Base-by-base conservation (phyloP, 2,329 filamentous ascomycete genomes). In the Scedosporium apiospermum region DNA sequence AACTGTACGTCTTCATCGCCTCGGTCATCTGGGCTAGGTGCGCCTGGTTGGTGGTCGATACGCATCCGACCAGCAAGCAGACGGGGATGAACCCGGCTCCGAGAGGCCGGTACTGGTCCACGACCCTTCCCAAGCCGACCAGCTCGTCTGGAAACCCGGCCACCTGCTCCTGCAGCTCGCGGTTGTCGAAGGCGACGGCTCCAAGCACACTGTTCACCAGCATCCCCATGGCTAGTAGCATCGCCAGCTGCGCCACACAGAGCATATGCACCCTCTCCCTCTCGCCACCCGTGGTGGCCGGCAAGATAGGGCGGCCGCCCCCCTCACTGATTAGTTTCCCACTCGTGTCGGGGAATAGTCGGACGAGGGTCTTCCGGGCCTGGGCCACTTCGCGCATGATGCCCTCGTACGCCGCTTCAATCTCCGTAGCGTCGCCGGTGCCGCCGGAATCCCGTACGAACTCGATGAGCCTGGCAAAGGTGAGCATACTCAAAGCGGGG, bases 31-130 rank as follows among this genome's bases (percentile, higher is more conserved):
- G 27, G 5, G 30, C 26, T 26, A 61, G 3, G 12, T 61, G 26
- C 9, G 44, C 58, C 2, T 38, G 18, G 12, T 78, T 76, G 3
- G 71, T 70, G 2, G 67, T 66, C 23, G 66, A 64, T 0, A 67
- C 65, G 68, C 68, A 71, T 0, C 67, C 71, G 1, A 68, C 62
- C 7, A 70, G 57, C 2, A 73, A 64, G 10, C 65, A 68, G 1
- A 69, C 61, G 4, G 70, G 68, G 30, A 71, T 66, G 23, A 70
- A 69, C 34, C 67, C 67, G 6, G 71, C 67, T 1, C 69, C 72
- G 1, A 73, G 55, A 4, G 72, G 71, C 6, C 69, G 58, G 55
- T 69, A 68, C 12, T 60, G 46, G 14, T 60, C 30, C 1, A 68
- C 67, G 10, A 63, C 58, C 16, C 69, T 61, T 2, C 68, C 68